Evolutionary conservation across 1,284 basidiomycete species (phyloP), one percentile per base, ranked within the genome.

Genomic region (Boletus calvinii): DNA sequence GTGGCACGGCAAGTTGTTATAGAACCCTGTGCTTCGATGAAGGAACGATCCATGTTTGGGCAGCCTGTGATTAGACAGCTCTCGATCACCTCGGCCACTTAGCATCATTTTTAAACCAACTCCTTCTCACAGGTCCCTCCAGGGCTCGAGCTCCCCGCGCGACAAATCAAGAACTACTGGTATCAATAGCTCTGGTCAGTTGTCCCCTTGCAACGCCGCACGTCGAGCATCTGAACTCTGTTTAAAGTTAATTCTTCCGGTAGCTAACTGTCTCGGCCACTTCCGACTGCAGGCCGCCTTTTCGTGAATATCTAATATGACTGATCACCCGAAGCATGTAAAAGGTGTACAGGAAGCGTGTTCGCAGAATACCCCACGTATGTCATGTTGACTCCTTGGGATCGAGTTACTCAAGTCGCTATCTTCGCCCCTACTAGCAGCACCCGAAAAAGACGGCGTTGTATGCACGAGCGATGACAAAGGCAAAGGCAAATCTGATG

Each of bases 41-140:
- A 40, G 13, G 38, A 46, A 47, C 11, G 6, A 29, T 22, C 52
- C 41, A 34, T 36, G 40, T 64, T 66, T 63, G 42, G 62, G 34
- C 12, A 35, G n/a, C 18, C 34, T 30, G 34, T 42, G 37, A 45
- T 41, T 15, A 40, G n/a, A 32, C 42, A 17, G 45, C 29, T 48
- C 45, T 15, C 32, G n/a, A 37, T 42, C 32, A n/a, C 9, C 6
- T 13, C 38, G 6, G 17, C 31, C 20, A 24, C 18, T n/a, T 11
- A 24, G 22, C 30, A 3, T n/a, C n/a, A n/a, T 48, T 46, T 57
- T 34, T 34, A 36, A 51, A 47, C 6, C 46, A 31, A 20, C 39
- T 2, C 26, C 57, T 31, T 42, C 46, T 13, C 34, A 29, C 30
- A 29, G 26, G 6, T 20, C 46, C 36, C 29, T 45, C 12, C 7